A percentile compares a stretch with the other conserved stretches of the same genome.
Evolutionary conservation across 257 asterid species (phyloP).

Genomic region (Salvia rosmarinus): DNA sequence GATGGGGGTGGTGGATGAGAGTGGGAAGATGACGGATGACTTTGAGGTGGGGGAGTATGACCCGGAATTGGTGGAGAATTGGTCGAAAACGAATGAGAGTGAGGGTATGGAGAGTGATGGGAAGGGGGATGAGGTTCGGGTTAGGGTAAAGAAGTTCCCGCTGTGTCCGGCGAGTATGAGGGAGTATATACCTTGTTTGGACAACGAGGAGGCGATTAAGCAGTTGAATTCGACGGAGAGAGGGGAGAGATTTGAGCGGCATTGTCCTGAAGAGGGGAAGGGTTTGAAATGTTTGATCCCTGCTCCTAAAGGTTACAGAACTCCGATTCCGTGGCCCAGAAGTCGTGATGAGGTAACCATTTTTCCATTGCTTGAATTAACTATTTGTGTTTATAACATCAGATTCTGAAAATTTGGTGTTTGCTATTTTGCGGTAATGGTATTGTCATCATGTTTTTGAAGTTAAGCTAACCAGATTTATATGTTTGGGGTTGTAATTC

Average conservation of each 20-base stretch:
- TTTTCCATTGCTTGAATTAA: conserved; percentile 8
- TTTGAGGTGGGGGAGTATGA: conserved; percentile 83
- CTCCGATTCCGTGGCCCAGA: conserved; percentile 85
- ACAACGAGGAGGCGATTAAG: conserved; percentile 71
- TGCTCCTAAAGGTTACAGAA: conserved; percentile 79
- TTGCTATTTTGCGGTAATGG: conserved; percentile 18
- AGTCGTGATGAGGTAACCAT: conserved; percentile 91
- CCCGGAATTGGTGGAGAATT: conserved; percentile 62
- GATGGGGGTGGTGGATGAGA: conserved; percentile 90
- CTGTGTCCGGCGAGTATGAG: conserved; percentile 69
- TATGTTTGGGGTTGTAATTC: not conserved
- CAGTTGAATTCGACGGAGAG: conserved; percentile 63
- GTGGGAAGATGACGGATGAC: conserved; percentile 73
- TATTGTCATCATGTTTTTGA: conserved; percentile 11
- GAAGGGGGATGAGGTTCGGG: conserved; percentile 44
- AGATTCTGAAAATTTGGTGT: conserved; percentile 1
- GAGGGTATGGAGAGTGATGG: conserved; percentile 46
- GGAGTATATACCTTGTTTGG: conserved; percentile 94
- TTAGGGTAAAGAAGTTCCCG: conserved; percentile 59
- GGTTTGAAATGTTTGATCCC: conserved; percentile 83
- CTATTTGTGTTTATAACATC: conserved; percentile 8
- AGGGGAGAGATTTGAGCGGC: conserved; percentile 88
- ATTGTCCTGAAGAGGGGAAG: conserved; percentile 72
- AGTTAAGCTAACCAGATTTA: not conserved
- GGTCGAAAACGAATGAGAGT: conserved; percentile 57